Conservation (phyloP, 768 basidiomycete genomes). For the Postia placenta region DNA sequence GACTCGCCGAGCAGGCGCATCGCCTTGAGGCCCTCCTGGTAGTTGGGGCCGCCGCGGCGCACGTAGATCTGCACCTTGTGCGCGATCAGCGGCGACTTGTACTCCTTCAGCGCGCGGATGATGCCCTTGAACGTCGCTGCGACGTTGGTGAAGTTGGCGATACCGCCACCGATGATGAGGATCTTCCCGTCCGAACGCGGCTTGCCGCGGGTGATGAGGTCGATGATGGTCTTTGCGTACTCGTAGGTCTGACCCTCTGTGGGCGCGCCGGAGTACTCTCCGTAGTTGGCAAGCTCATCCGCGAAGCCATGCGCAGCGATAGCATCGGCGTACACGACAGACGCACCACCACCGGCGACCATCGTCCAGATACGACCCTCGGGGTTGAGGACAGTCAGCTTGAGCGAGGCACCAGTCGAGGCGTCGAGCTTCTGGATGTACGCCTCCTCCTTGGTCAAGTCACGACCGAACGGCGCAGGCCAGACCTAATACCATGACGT, state of each 20-base stretch:
- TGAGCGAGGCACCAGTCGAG: conserved; percentile 96
- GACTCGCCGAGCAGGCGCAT: conserved; percentile 97
- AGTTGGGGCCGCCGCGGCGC: conserved; percentile 97
- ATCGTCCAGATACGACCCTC: conserved; percentile 99
- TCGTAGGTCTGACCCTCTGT: conserved; percentile 98
- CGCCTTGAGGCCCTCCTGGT: conserved; percentile 97
- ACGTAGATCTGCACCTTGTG: conserved; percentile 94
- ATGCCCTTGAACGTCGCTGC: conserved; percentile 99
- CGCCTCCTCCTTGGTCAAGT: conserved; percentile 97
- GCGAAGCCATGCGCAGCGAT: conserved; percentile 93
- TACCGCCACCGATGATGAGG: conserved; percentile 99
- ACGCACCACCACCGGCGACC: conserved; percentile 95
- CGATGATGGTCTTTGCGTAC: conserved; percentile 98
- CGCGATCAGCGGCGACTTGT: conserved; percentile 75
- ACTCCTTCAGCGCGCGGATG: conserved; percentile 94
- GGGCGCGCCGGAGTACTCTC: conserved; percentile 98
- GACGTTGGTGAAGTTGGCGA: conserved; percentile 99
- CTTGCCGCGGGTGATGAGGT: conserved; percentile 88
- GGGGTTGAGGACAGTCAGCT: conserved; percentile 92
- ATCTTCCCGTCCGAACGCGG: conserved; percentile 88
- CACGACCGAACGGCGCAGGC: conserved; percentile 94
- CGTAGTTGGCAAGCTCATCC: conserved; percentile 98
- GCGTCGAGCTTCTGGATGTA: conserved; percentile 98
- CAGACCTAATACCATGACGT: conserved; percentile 43
- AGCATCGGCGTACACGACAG: conserved; percentile 66